Evolutionary conservation across 202 grass and related monocot species (phyloP).

Genomic region (Zizania palustris): DNA sequence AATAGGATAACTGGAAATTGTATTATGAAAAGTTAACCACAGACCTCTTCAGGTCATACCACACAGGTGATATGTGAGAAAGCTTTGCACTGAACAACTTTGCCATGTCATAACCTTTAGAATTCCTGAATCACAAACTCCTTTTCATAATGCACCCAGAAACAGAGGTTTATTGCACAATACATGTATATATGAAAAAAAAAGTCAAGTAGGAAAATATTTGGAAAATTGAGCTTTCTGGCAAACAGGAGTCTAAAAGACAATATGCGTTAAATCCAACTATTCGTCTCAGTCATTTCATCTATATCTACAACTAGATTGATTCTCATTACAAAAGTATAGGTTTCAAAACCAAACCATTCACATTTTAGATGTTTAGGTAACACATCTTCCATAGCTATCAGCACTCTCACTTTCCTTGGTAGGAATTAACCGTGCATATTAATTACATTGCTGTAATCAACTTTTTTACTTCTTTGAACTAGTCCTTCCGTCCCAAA

Average conservation of each 20-base stretch:
- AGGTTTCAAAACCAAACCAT: background rate
- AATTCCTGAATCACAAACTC: conserved; percentile 63
- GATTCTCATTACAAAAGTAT: background rate
- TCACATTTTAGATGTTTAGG: background rate
- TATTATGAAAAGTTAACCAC: conserved; percentile 23
- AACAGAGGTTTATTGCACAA: conserved; percentile 25
- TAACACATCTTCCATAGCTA: conserved; percentile 22
- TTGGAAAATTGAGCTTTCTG: background rate
- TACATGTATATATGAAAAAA: background rate
- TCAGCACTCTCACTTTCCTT: conserved; percentile 2
- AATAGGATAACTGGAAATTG: conserved; percentile 32
- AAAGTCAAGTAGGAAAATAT: background rate
- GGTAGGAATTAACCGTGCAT: background rate
- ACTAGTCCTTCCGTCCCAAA: background rate
- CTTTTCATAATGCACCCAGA: conserved; percentile 17
- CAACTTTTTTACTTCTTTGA: background rate
- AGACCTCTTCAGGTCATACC: conserved; percentile 97
- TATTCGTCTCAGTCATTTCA: background rate
- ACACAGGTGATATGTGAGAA: conserved; percentile 92
- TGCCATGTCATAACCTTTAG: conserved; percentile 96
- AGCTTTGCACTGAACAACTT: conserved; percentile 77
- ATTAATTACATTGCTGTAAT: conserved; percentile 19
- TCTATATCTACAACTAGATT: conserved; percentile 5
- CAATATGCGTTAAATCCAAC: background rate
- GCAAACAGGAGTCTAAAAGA: conserved; percentile 2